Evolutionary conservation across 495 filamentous ascomycete genomes (phyloP).

Genomic region (Penicillium paxilli): DNA sequence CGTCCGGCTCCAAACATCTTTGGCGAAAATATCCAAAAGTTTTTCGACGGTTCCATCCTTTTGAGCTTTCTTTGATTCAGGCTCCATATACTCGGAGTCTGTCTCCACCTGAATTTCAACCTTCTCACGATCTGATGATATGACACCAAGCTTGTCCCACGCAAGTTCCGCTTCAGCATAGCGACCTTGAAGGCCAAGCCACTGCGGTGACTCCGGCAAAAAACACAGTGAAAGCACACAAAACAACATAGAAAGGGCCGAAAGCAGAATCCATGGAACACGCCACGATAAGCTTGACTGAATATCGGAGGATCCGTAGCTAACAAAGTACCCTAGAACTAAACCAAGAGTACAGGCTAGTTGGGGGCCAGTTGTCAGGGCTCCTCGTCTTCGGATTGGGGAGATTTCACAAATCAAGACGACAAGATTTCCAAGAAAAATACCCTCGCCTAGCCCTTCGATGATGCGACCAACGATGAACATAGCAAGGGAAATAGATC

Average conservation of each 20-base stretch:
- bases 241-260: conserved; percentile 39
- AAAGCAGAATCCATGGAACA: conserved; percentile 49
- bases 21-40: conserved; percentile 37
- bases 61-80: background rate
- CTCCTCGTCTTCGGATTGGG: conserved; percentile 49
- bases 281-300: conserved; percentile 59
- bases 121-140: conserved; percentile 52
- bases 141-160: conserved; percentile 49
- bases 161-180: conserved; percentile 31
- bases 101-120: conserved; percentile 20
- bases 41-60: conserved; percentile 1
- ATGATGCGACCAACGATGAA: conserved; percentile 55
- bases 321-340: conserved; percentile 58
- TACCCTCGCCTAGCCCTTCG: conserved; percentile 58
- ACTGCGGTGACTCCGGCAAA: conserved; percentile 49
- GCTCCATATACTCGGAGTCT: no score
- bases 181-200: conserved; percentile 43
- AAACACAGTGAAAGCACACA: conserved; percentile 34
- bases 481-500: conserved; percentile 47
- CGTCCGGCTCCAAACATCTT: conserved; percentile 36
- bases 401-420: conserved; percentile 65
- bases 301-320: conserved; percentile 56
- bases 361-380: conserved; percentile 55
- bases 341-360: conserved; percentile 52
- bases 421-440: conserved; percentile 56